Evolutionary conservation across 306 rosid genomes (phyloP).

Genomic region (Quercus mongolica): DNA sequence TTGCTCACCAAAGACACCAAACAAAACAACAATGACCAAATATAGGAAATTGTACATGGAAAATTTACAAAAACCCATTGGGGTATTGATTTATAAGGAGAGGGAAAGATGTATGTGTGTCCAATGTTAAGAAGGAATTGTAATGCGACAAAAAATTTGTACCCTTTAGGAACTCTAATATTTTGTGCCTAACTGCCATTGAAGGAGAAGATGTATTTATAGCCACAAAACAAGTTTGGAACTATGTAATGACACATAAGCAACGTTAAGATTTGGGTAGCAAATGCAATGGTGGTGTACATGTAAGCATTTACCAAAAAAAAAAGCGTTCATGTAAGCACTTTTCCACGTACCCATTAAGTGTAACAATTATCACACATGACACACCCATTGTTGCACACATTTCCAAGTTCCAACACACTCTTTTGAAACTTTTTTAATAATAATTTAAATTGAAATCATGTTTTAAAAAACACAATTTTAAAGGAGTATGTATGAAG

Average conservation of each 20-base stretch:
- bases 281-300: slow-evolving; percentile 28
- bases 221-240: slow-evolving; percentile 20
- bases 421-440: too few species aligned
- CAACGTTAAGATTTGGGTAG: slow-evolving; percentile 19
- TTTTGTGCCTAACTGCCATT: slow-evolving; percentile 68
- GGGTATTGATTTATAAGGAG: background rate
- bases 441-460: too few species aligned
- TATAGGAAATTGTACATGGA: slow-evolving; percentile 28
- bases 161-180: background rate
- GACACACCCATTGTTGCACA: too few species aligned
- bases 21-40: slow-evolving; percentile 19
- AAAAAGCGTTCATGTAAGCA: slow-evolving; percentile 33
- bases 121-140: slow-evolving; percentile 29
- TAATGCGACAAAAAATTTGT: slow-evolving; percentile 15
- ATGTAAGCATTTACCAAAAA: too few species aligned
- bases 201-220: slow-evolving; percentile 18
- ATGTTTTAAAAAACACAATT: too few species aligned
- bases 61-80: slow-evolving; percentile 34
- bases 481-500: too few species aligned
- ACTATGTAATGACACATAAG: background rate
- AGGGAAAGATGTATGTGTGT: background rate
- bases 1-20: slow-evolving; percentile 28
- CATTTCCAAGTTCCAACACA: background rate
- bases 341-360: slow-evolving; percentile 22
- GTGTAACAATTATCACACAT: too few species aligned